These are phyloP conservation scores for Huntiella omanensis DNA, from an alignment of 2,329 filamentous ascomycete species.

Conservation along the genomic window DNA sequence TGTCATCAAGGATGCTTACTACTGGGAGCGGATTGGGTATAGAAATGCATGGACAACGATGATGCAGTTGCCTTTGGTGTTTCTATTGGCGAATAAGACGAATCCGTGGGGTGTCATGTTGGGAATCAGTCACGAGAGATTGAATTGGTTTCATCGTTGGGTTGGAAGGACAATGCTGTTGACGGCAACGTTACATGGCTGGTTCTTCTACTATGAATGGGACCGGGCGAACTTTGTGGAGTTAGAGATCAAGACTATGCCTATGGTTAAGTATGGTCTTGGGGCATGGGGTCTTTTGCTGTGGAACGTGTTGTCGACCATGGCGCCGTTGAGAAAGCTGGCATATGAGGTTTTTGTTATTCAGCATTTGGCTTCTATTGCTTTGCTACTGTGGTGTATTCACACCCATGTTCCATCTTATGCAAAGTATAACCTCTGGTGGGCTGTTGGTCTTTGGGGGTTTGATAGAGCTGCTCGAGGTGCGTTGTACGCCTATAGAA, in stretches of 20 bases:
- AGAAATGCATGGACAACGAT: constrained; percentile 49
- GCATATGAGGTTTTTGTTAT: constrained; percentile 51
- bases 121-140: constrained; percentile 46
- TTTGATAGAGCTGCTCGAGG: constrained; percentile 41
- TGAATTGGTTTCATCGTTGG: constrained; percentile 61
- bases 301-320: constrained; percentile 45
- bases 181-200: constrained; percentile 50
- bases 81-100: constrained; percentile 40
- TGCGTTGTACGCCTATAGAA: constrained; percentile 31
- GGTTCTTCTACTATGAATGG: constrained; percentile 50
- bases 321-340: constrained; percentile 45
- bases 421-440: constrained; percentile 45
- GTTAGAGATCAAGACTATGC: constrained; percentile 39
- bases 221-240: constrained; percentile 37
- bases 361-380: constrained; percentile 45
- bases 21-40: constrained; percentile 46
- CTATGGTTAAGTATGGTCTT: constrained; percentile 46
- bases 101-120: constrained; percentile 36
- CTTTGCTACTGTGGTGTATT: constrained; percentile 42
- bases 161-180: constrained; percentile 49
- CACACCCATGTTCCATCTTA: constrained; percentile 42
- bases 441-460: constrained; percentile 40
- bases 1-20: constrained; percentile 32
- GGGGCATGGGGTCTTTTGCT: constrained; percentile 46
- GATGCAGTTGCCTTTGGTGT: constrained; percentile 45